Evolutionary conservation across 495 filamentous ascomycete species (phyloP).

Genomic region (Xylaria telfairii): DNA sequence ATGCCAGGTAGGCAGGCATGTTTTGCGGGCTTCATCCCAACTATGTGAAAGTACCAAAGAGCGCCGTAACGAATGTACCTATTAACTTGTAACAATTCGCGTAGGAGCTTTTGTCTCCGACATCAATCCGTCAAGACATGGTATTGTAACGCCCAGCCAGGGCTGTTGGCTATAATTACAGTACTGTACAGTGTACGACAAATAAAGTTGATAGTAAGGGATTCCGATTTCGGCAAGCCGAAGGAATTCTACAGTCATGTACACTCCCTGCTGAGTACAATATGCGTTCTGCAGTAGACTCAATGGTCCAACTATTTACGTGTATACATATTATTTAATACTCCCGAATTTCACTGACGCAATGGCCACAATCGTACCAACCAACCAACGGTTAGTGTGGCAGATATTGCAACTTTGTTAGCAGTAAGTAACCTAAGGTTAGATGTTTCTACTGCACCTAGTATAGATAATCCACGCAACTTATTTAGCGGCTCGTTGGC

Average conservation of each 20-base stretch:
- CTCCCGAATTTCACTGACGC: conserved; percentile 4
- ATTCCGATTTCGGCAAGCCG: conserved; percentile 27
- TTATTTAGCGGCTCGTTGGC: neutral
- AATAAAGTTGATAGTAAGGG: neutral
- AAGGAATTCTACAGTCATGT: neutral
- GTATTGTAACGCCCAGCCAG: conserved; percentile 10
- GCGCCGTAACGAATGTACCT: neutral
- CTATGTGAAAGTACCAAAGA: neutral
- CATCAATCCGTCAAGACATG: neutral
- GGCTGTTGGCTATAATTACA: neutral
- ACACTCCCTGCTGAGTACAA: neutral
- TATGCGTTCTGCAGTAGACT: neutral
- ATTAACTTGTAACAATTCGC: conserved; percentile 9
- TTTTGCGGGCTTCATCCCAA: neutral
- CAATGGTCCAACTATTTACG: neutral
- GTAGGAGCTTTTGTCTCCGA: conserved; percentile 10
- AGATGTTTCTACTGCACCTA: neutral
- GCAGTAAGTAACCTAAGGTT: neutral
- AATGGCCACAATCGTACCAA: conserved; percentile 1
- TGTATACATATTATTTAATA: neutral
- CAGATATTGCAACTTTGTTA: conserved; percentile 9
- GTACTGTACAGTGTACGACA: conserved; percentile 15
- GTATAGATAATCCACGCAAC: neutral
- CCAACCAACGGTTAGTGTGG: neutral
- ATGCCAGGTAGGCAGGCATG: neutral